Evolutionary conservation across 2,329 filamentous ascomycete species (phyloP).

Genomic region (Diaporthe vexans): DNA sequence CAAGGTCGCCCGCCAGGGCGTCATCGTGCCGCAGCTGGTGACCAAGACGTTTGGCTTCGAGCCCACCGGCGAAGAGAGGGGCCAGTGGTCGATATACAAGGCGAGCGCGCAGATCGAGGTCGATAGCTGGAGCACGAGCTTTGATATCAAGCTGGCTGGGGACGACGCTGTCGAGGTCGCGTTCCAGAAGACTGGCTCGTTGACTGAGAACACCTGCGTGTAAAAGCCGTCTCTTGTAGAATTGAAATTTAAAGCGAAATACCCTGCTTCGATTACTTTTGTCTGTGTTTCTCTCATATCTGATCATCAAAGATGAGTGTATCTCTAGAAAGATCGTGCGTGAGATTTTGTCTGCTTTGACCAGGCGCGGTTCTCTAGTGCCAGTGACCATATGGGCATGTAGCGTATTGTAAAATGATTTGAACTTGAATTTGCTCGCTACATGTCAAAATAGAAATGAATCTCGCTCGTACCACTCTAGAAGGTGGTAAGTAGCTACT

Average conservation of each 20-base stretch:
- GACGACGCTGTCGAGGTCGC: not conserved
- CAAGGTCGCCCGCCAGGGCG: constrained; percentile 16
- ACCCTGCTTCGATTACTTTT: not conserved
- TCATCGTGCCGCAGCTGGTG: constrained; percentile 21
- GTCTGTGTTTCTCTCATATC: too few species aligned
- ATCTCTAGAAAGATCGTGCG: not conserved
- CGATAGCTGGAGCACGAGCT: constrained; percentile 21
- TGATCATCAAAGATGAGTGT: too few species aligned
- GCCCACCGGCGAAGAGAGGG: constrained; percentile 9
- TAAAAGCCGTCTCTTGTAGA: not conserved
- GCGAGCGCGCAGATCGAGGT: not conserved
- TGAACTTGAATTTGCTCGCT: not conserved
- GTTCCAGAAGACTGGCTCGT: constrained; percentile 21
- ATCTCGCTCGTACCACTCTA: not conserved
- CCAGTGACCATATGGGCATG: too few species aligned
- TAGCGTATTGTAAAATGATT: too few species aligned
- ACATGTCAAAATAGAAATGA: not conserved
- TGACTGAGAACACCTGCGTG: not conserved
- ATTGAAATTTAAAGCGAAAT: not conserved
- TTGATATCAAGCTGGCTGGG: constrained; percentile 27
- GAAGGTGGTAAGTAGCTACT: not conserved
- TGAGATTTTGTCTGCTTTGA: too few species aligned
- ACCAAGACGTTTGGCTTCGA: not conserved
- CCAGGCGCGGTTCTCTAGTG: rapidly evolving
- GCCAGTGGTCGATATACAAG: constrained; percentile 11